Evolutionary conservation across 2,329 filamentous ascomycete species (phyloP), one percentile per base, ranked within the genome.

Genomic region (Neonectria sp.): DNA sequence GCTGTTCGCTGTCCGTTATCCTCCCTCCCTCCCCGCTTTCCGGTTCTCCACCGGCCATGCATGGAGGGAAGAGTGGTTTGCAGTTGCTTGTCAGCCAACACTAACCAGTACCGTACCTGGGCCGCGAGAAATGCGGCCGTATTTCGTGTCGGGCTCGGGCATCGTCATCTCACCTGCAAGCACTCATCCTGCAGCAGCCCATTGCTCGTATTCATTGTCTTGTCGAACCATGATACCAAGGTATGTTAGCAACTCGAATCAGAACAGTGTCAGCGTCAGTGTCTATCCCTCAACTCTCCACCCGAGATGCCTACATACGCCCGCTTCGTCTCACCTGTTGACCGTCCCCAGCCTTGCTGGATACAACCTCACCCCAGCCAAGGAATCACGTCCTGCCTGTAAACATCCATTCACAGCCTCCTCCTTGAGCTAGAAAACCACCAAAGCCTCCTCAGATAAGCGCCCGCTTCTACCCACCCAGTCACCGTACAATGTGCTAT

Each of bases 161-260:
- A 45, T 33, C 17, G 53, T 57, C 52, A 13, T 52, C 7, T 29
- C 58, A 45, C 37, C 51, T 66, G 63, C 58, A 57, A 66, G 63
- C 63, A 66, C 63, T 66, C 57, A 61, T 66, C 37, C 58, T 40
- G 63, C 63, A 66, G 57, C 51, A 49, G 57, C 51, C 35, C 25
- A 45, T 31, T 33, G 46, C 59, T 66, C 63, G 63, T 66, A 61
- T 66, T 43, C 45, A 29, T 29, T 25, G 63, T 27, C 37, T 17
- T 25, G 55, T 62, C 63, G 48, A 61, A 53, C 63, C 45, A 66
- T 37, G 31, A 40, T n/a, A 15, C 37, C 33, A 5, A 35, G 27
- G 27, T 4, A 21, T 21, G 21, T 21, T 21, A 21, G 21, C 21
- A 21, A 21, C 21, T 21, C 21, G 21, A 21, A 21, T 31, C 17